Base-by-base conservation (phyloP, 1,284 basidiomycete genomes). In the Termitomyces sp. region DNA sequence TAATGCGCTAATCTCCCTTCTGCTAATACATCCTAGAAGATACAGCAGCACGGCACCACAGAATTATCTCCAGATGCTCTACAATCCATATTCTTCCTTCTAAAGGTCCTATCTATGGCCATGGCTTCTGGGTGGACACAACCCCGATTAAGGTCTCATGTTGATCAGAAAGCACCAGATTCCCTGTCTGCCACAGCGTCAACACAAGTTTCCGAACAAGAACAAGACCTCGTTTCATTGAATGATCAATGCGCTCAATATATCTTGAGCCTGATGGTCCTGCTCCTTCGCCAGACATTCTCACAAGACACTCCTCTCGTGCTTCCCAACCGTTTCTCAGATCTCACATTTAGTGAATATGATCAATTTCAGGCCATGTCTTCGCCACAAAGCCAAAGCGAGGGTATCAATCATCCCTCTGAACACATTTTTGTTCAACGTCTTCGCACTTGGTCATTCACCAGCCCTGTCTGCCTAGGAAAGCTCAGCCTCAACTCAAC, bases 171-270 rank as follows among this genome's bases (percentile, higher is more conserved):
- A 8, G 57, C 61, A 7, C 54, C 65, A 13, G 65, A 68, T 16
- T 65, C 69, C 42, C 61, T 57, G 19, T 50, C 62, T 28, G 40
- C 66, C 46, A 67, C 72, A 53, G 63, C 68, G 57, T 53, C 71
- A 30, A 66, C 68, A 0, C 66, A 67, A 13, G 66, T 67, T 16
- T 68, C 75, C 21, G 62, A 66, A 35, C 83, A n/a, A n/a, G n/a
- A n/a, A n/a, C n/a, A 78, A 8, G 92, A 94, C 62, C 84, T 88
- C 6, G 76, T 84, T 2, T 80, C 91, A 1, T 75, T 97, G 39
- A 90, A 95, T 57, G 93, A 96, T 58, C 78, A 80, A 39, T 86
- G 91, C 58, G 93, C 91, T n/a, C 84, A 83, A 64, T 93, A 93
- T 64, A 77, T 93, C 39, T 75, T 96, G 51, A 86, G 83, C 63